Base-by-base conservation (phyloP, 768 basidiomycete species). In the Gymnopilus dilepis region DNA sequence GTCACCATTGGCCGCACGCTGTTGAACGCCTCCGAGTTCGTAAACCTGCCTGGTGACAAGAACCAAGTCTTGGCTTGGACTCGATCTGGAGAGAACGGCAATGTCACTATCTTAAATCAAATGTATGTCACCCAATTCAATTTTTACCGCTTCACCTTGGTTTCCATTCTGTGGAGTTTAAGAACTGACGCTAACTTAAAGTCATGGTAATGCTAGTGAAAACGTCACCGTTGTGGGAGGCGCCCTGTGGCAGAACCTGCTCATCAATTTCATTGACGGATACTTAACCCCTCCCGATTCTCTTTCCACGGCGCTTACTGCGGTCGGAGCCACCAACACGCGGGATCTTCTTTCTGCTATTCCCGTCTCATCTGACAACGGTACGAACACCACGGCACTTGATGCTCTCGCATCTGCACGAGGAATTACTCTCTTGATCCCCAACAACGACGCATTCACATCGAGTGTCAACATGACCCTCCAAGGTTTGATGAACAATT, bases 391-490 rank as follows among this genome's bases (percentile, higher is more conserved):
- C 6, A 75, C 83, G 0, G 69, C 75, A 11, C 65, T 73, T 40
- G 62, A 79, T 56, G 45, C 71, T 53, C 72, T 85, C 26, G 68
- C 79, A 33, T 67, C 72, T 1, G 72, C 81, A 1, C 71, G 63
- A 24, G 91, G 90, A 2, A 78, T 88, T 61, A 92, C 91, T 1
- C 63, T 91, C 40, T 91, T 92, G 68, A 83, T 86, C 3, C 91
- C 91, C 7, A 80, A 74, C 60, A 78, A 88, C 65, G 71, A 72
- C 5, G 89, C 84, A 6, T 57, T 90, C 31, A 68, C 68, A 38
- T 70, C 75, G 0, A 76, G 77, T 0, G 72, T 76, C 30, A 70
- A 77, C 42, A 3, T 60, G 26, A 65, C 65, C 64, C 79, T 52
- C 40, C 76, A 30, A 56, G 74, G 34, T 62, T 80, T 58, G 62